phyloP scores from a whole-genome alignment of 1,139 yeast species.

The Saccharomyces hybrid region DNA sequence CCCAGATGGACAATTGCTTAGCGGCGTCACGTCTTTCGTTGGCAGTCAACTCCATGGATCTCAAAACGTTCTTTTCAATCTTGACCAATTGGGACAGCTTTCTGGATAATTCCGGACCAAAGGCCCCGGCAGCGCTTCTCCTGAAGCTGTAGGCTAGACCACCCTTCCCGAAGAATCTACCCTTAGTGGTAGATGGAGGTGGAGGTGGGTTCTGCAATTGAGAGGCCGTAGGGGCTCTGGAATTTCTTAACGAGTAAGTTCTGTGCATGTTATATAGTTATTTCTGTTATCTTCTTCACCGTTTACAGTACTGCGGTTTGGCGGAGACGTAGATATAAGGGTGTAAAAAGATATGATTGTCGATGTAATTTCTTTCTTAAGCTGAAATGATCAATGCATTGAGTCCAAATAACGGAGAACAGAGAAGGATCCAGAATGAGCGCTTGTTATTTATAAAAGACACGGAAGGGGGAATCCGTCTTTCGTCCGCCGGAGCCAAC shows the following conservation, averaged over 20 bases:
- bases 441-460: not conserved
- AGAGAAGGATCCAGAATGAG: not conserved
- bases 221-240: slow-evolving; percentile 94
- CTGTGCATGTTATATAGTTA: slow-evolving; percentile 62
- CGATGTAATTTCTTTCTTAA: not conserved
- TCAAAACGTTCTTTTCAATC: slow-evolving; percentile 94
- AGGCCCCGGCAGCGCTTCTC: slow-evolving; percentile 82
- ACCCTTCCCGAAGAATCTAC: slow-evolving; percentile 84
- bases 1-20: slow-evolving; percentile 92
- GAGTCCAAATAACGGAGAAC: not conserved
- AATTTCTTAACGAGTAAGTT: slow-evolving; percentile 91
- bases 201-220: slow-evolving; percentile 93
- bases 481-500: slow-evolving; percentile 1
- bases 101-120: slow-evolving; percentile 91
- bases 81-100: slow-evolving; percentile 84
- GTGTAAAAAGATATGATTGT: not conserved
- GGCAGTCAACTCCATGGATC: slow-evolving; percentile 87
- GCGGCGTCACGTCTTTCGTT: slow-evolving; percentile 96
- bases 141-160: slow-evolving; percentile 77
- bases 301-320: not conserved
- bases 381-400: not conserved
- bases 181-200: slow-evolving; percentile 82
- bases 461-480: slow-evolving; percentile 1
- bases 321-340: not conserved
- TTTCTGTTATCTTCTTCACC: not conserved